Base-by-base conservation (phyloP, 2,329 filamentous ascomycete species). In the Phialemonium atrogriseum region DNA sequence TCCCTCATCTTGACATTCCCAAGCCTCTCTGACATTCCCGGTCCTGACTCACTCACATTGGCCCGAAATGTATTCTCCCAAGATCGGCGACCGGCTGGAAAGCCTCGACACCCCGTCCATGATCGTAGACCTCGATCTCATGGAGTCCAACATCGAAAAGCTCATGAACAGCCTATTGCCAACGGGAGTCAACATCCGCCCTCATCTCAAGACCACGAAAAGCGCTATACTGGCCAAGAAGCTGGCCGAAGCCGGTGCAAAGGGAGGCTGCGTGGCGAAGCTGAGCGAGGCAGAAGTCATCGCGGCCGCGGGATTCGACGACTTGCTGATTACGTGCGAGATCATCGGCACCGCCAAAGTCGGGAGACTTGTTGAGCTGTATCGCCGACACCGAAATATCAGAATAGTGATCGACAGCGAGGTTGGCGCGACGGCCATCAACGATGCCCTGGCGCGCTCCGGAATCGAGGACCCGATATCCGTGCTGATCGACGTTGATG, bases 181-280 rank as follows among this genome's bases (percentile, higher is more conserved):
- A 6, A 64, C 62, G 0, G 63, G 63, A 1, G 42, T 61, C 14
- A 47, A 51, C 33, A 62, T 70, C 38, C 60, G 67, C 3, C 67
- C 67, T 0, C 67, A 71, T 33, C 55, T 67, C n/a, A 71, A 71
- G 42, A 71, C 67, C 5, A 69, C 64, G 30, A 71, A 71, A 43
- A 64, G 60, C 24, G 59, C 57, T 14, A 46, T 56, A 12, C 50
- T 71, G 1, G 67, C 66, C 4, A 40, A 46, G 10, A 62, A 55
- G 27, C 56, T 71, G 30, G 55, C 49, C 24, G 49, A 50, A 2
- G 65, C 64, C 1, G 67, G 66, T 15, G 64, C 64, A 31, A 68
- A 56, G 42, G 66, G 67, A 14, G 63, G 62, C 24, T 70, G 66
- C 34, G 66, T 70, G 2, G 66, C 66, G 5, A 71, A 70, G 38